Evolutionary conservation across 345 rosid species (phyloP).

Genomic region (Diplotaxis tenuifolia): DNA sequence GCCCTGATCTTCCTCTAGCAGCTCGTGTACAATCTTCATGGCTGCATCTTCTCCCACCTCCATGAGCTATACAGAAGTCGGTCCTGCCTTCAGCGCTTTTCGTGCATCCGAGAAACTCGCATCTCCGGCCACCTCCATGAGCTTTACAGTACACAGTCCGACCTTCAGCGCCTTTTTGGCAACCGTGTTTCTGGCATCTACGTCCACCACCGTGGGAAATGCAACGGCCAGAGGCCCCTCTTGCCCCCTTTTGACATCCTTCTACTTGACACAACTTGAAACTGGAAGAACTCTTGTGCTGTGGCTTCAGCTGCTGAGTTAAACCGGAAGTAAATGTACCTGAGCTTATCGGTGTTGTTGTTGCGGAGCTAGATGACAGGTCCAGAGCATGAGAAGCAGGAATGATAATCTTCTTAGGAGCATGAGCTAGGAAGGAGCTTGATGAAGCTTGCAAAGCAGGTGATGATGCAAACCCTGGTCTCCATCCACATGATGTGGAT

Average conservation of each 20-base stretch:
- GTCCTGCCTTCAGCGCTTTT: constrained; percentile 99
- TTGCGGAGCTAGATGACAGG: constrained; percentile 53
- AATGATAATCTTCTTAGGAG: constrained; percentile 38
- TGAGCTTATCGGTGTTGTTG: constrained; percentile 60
- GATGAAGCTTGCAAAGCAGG: constrained; percentile 41
- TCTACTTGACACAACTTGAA: constrained; percentile 82
- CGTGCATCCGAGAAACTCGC: constrained; percentile 94
- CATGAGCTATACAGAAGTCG: constrained; percentile 92
- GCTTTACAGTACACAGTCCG: constrained; percentile 95
- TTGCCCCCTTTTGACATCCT: constrained; percentile 97
- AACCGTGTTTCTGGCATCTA: constrained; percentile 84
- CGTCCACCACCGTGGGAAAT: constrained; percentile 98
- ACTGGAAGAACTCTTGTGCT: constrained; percentile 49
- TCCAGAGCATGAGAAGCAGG: constrained; percentile 45
- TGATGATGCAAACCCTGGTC: constrained; percentile 38
- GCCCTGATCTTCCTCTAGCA: constrained; percentile 94
- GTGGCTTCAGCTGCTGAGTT: constrained; percentile 56
- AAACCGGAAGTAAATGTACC: constrained; percentile 82
- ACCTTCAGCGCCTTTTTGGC: constrained; percentile 98
- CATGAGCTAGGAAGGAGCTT: constrained; percentile 45
- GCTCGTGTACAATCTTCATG: constrained; percentile 81
- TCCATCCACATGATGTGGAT: constrained; percentile 46
- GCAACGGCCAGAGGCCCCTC: constrained; percentile 97
- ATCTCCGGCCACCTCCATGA: constrained; percentile 97
- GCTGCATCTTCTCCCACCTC: constrained; percentile 94